phyloP scores from a whole-genome alignment of 2,329 filamentous ascomycete genomes.

The Alternaria triticimaculans region DNA sequence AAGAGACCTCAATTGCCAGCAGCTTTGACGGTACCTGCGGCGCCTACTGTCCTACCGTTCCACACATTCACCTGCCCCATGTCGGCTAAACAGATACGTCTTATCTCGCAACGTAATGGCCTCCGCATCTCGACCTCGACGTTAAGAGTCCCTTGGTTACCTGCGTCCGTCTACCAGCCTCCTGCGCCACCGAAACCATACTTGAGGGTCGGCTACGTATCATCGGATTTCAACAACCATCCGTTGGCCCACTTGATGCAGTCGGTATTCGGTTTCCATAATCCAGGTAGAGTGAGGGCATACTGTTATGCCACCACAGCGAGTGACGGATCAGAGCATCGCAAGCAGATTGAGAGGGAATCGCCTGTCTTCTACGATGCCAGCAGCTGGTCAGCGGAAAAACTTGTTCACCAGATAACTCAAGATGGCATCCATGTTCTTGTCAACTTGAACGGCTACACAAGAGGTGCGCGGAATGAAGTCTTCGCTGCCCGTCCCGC shows the following conservation, averaged over 20 bases:
- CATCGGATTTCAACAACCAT: constrained; percentile 99
- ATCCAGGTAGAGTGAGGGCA: constrained; percentile 74
- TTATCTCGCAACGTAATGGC: constrained; percentile 94
- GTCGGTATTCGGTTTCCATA: constrained; percentile 93
- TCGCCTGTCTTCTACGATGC: constrained; percentile 90
- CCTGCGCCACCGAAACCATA: constrained; percentile 81
- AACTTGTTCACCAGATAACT: constrained; percentile 83
- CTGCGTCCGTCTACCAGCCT: constrained; percentile 79
- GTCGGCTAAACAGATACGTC: constrained; percentile 86
- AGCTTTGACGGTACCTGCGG: constrained; percentile 77
- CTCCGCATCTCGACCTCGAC: constrained; percentile 92
- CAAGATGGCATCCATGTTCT: constrained; percentile 90
- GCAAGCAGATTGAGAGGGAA: constrained; percentile 90
- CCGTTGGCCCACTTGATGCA: constrained; percentile 97
- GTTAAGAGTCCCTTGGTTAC: constrained; percentile 84
- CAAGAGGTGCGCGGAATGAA: constrained; percentile 93
- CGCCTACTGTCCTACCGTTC: constrained; percentile 93
- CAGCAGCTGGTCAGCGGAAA: constrained; percentile 84
- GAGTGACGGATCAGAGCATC: constrained; percentile 87
- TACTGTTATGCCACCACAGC: constrained; percentile 95
- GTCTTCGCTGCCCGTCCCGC: constrained; percentile 94
- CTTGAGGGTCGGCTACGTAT: constrained; percentile 94
- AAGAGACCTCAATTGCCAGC: constrained; percentile 74
- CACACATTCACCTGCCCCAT: constrained; percentile 97
- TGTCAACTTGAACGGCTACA: constrained; percentile 98